Evolutionary conservation across 1,284 basidiomycete genomes (phyloP), one percentile per base, ranked within the genome.

Genomic region (Ganoderma lucidum): DNA sequence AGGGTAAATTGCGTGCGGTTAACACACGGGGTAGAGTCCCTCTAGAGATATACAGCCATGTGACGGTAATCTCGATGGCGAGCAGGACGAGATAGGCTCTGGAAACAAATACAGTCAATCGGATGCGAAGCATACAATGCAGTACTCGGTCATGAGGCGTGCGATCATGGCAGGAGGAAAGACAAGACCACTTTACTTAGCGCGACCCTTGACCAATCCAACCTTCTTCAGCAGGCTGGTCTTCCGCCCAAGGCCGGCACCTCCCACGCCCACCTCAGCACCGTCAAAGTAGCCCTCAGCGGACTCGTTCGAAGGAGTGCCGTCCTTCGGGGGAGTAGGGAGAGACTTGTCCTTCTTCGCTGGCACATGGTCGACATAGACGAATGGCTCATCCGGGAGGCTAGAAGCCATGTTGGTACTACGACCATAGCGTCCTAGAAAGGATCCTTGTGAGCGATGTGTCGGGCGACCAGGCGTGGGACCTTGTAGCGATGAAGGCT

Each of bases 191-290:
- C 35, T 65, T 69, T 63, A 71, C 70, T 75, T 76, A 60, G 71
- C 66, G 42, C 68, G 80, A 14, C 88, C 88, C 69, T 89, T 87
- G 68, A 93, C 91, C 12, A 85, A 85, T 73, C 90, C 90, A 65
- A 95, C 87, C 78, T 90, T 94, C 86, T 90, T 92, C 83, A 94
- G 85, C 66, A 95, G 80, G 77, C 92, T 94, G 2, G 90, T 86
- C 86, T 90, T 94, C 76, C 93, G 84, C 59, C 88, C 90, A 3
- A 94, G 82, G 30, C 84, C 86, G 23, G 80, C 79, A 58, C 85
- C 82, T 19, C 81, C 78, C 48, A 74, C 78, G 8, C 76, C 76
- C 48, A 73, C 61, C 59, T 75, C 73, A 12, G 80, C 74, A 44
- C 76, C 80, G 62, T 90, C 89, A 77, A 88, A 88, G 76, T 92